A percentile compares a stretch with the other conserved stretches of the same genome.
These are phyloP conservation scores for Trichoderma brevicompactum DNA, from an alignment of 2,329 filamentous ascomycete genomes.

Conservation along the genomic window DNA sequence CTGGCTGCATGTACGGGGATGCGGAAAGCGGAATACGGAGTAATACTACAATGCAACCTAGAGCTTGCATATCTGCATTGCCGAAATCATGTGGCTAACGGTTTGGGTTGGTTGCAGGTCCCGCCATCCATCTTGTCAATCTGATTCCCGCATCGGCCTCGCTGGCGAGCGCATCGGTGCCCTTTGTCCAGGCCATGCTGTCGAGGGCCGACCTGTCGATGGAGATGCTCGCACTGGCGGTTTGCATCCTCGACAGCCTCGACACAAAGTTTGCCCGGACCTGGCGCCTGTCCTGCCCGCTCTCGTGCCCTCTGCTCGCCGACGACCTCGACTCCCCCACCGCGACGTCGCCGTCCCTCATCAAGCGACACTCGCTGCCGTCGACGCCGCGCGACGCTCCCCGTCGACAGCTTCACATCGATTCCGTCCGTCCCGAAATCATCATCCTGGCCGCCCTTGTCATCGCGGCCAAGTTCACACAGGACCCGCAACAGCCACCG, in stretches of 20 bases:
- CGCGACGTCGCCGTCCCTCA: constrained; percentile 31
- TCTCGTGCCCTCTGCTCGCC: constrained; percentile 50
- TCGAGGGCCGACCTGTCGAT: constrained; percentile 61
- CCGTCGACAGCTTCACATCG: constrained; percentile 57
- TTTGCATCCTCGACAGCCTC: constrained; percentile 69
- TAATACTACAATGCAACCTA: constrained; percentile 9
- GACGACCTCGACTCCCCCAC: constrained; percentile 33
- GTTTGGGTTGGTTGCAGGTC: constrained; percentile 50
- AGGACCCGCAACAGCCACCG: constrained; percentile 61
- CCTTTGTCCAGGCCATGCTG: constrained; percentile 64
- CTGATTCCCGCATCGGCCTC: constrained; percentile 68
- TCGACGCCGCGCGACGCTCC: constrained; percentile 42
- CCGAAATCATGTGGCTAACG: constrained; percentile 14
- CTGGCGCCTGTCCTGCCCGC: constrained; percentile 62
- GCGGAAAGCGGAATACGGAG: neutral
- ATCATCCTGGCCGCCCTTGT: constrained; percentile 66
- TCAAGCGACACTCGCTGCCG: constrained; percentile 56
- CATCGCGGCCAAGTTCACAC: constrained; percentile 68
- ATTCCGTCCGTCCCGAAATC: constrained; percentile 64
- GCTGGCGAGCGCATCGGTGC: constrained; percentile 60
- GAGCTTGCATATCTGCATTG: constrained; percentile 1
- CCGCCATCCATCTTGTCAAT: constrained; percentile 68
- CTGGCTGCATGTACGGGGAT: neutral
- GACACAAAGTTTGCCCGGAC: constrained; percentile 64
- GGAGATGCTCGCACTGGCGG: constrained; percentile 66